Percentiles rank a stretch among this genome's conserved stretches.
Conservation (phyloP, 2,329 filamentous ascomycete genomes). For the Macrophomina phaseolina region DNA sequence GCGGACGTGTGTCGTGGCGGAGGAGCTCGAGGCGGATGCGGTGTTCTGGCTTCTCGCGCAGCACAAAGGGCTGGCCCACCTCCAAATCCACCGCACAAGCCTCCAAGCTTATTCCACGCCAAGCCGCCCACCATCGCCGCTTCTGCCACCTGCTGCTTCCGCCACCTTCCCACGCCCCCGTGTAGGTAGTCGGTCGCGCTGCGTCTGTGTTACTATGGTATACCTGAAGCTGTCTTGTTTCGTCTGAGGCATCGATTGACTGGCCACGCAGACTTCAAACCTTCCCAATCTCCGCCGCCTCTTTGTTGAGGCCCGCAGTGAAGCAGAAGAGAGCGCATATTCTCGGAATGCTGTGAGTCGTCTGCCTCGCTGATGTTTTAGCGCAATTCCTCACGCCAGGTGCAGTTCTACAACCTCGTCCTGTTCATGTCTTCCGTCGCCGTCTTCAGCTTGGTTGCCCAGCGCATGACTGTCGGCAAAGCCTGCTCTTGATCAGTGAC, state of each 20-base stretch:
- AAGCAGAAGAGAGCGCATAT: constrained; percentile 92
- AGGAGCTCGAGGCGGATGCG: constrained; percentile 24
- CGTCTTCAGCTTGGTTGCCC: constrained; percentile 90
- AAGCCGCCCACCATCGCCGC: constrained; percentile 13
- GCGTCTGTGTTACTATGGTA: neutral
- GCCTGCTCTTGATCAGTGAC: neutral
- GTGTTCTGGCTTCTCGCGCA: constrained; percentile 27
- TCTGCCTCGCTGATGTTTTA: constrained; percentile 28
- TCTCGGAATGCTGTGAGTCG: constrained; percentile 83
- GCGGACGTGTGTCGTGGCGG: constrained; percentile 12
- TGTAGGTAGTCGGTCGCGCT: neutral
- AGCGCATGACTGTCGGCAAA: constrained; percentile 67
- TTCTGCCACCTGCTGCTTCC: neutral
- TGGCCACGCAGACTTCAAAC: constrained; percentile 63
- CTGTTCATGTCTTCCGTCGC: constrained; percentile 96
- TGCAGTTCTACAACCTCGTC: constrained; percentile 94
- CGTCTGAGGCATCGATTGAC: neutral
- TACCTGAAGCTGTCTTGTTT: neutral
- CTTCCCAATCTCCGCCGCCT: constrained; percentile 94
- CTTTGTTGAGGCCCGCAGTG: constrained; percentile 91
- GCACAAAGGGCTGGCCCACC: constrained; percentile 31
- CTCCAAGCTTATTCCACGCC: constrained; percentile 23
- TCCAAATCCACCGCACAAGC: constrained; percentile 23
- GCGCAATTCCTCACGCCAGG: constrained; percentile 10
- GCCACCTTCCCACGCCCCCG: neutral